Conservation (phyloP, 805 yeast species). For the Novakomyces olei region DNA sequence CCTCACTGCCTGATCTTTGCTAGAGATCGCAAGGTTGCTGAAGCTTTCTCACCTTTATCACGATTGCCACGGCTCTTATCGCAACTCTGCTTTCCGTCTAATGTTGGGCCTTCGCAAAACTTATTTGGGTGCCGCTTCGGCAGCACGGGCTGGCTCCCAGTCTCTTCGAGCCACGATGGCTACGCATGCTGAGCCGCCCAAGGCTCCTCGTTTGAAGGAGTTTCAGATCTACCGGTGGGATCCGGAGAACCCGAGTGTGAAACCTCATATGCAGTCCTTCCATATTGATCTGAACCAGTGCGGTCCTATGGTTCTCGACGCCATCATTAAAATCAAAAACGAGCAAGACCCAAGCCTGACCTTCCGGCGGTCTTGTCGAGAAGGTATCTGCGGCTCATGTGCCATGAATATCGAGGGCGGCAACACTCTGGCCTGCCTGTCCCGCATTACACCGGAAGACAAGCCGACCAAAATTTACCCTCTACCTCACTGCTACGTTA, state of each 20-base stretch:
- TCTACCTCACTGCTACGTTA: constrained; percentile 93
- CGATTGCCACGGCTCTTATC: too few species aligned
- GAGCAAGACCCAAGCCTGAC: constrained; percentile 93
- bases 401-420: constrained; percentile 98
- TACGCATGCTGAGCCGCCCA: too few species aligned
- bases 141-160: too few species aligned
- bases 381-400: constrained; percentile 98
- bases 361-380: constrained; percentile 95
- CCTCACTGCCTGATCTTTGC: too few species aligned
- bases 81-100: too few species aligned
- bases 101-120: too few species aligned
- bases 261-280: constrained; percentile 70
- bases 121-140: too few species aligned
- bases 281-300: constrained; percentile 70
- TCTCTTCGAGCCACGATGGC: too few species aligned
- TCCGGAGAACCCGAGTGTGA: constrained; percentile 84
- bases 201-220: constrained; percentile 42
- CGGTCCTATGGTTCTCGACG: constrained; percentile 97
- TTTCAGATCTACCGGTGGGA: constrained; percentile 95
- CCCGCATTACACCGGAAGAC: constrained; percentile 69
- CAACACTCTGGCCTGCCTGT: constrained; percentile 89
- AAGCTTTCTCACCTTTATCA: too few species aligned
- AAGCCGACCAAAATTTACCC: constrained; percentile 81
- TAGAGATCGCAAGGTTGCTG: too few species aligned
- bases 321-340: constrained; percentile 78